A percentile compares a stretch with the other conserved stretches of the same genome.
Evolutionary conservation across 306 rosid genomes (phyloP).

Genomic region (Sphenostylis stenocarpa): DNA sequence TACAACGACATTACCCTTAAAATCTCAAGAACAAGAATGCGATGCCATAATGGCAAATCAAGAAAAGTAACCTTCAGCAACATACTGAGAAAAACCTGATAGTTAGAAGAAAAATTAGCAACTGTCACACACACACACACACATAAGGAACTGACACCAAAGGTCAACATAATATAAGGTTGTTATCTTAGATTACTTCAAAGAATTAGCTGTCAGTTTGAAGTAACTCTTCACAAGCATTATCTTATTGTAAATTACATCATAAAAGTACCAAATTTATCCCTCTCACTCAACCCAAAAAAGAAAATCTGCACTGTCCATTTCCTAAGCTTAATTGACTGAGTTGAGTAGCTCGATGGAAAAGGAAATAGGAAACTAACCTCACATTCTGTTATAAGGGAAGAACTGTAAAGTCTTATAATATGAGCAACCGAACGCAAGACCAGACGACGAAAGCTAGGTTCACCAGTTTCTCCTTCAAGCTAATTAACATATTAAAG

Average conservation of each 20-base stretch:
- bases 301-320: slow-evolving; percentile 8
- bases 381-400: slow-evolving; percentile 95
- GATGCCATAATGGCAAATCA: slow-evolving; percentile 97
- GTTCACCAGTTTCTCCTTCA: slow-evolving; percentile 98
- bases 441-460: slow-evolving; percentile 88
- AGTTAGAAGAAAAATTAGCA: not conserved
- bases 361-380: slow-evolving; percentile 51
- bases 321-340: slow-evolving; percentile 17
- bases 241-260: not conserved
- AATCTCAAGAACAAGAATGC: slow-evolving; percentile 97
- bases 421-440: slow-evolving; percentile 99
- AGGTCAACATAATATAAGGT: slow-evolving; percentile 13
- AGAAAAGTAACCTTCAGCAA: slow-evolving; percentile 90
- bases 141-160: not conserved
- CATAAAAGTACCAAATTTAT: slow-evolving; percentile 12
- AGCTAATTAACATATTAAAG: slow-evolving; percentile 52
- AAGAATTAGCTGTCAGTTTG: slow-evolving; percentile 1
- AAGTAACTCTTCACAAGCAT: slow-evolving; percentile 5
- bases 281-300: not conserved
- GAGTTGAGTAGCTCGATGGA: slow-evolving; percentile 17
- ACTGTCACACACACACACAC: not conserved
- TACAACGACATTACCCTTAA: slow-evolving; percentile 72
- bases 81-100: slow-evolving; percentile 99
- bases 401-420: slow-evolving; percentile 92
- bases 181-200: slow-evolving; percentile 8